phyloP scores from a whole-genome alignment of 257 asterid genomes.

The Solanum bulbocastanum region DNA sequence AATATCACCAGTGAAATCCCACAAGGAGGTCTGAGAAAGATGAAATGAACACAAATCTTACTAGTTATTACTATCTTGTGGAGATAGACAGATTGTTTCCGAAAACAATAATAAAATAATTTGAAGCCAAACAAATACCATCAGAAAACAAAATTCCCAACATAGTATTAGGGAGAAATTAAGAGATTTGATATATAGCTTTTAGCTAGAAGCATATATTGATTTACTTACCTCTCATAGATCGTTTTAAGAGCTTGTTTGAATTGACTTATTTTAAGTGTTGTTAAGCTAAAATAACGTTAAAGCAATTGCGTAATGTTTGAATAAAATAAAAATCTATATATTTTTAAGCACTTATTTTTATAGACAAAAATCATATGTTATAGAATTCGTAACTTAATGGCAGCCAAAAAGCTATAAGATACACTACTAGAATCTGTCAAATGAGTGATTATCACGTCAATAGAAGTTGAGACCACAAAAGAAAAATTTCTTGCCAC shows the following conservation, averaged over 20 bases:
- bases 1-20: background rate
- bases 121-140: background rate
- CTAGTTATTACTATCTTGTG: too few relatives aligned
- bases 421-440: background rate
- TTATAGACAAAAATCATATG: background rate
- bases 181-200: background rate
- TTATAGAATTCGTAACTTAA: too few relatives aligned
- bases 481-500: background rate
- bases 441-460: background rate
- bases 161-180: background rate
- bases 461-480: background rate
- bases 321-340: background rate
- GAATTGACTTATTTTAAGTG: background rate
- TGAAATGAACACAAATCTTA: too few relatives aligned
- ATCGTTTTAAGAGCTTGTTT: background rate
- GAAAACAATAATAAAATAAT: background rate
- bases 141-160: background rate
- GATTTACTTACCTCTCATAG: background rate
- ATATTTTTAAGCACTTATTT: background rate
- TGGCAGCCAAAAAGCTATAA: background rate
- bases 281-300: background rate
- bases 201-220: background rate
- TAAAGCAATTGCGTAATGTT: background rate
- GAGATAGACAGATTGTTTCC: too few relatives aligned
- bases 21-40: background rate